A percentile compares a stretch with the other conserved stretches of the same genome.
phyloP scores from a whole-genome alignment of 495 filamentous ascomycete genomes.

The Sordaria brevicollis region DNA sequence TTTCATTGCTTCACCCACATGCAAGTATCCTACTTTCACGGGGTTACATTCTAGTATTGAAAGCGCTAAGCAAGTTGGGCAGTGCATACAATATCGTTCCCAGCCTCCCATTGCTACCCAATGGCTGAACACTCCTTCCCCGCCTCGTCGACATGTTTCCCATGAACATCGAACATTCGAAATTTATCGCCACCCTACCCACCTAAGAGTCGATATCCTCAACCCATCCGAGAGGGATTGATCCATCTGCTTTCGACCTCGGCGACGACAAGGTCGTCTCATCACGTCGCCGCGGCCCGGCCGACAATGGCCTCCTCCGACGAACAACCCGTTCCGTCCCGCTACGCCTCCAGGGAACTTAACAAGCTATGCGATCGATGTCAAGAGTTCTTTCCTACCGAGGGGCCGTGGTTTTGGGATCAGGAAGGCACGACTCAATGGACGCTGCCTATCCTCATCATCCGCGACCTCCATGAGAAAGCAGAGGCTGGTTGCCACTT shows the following conservation, averaged over 20 bases:
- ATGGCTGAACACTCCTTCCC: not conserved
- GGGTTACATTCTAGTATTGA: not conserved
- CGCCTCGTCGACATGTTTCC: too few species aligned
- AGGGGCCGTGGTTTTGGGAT: not conserved
- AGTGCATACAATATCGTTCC: too few species aligned
- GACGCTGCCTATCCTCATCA: not conserved
- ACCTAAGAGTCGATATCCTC: not conserved
- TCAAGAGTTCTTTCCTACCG: not conserved
- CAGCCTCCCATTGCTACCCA: not conserved
- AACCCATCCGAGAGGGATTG: not conserved
- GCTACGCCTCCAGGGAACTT: not conserved
- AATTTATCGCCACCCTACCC: not conserved
- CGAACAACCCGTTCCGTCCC: not conserved
- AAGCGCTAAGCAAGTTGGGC: not conserved
- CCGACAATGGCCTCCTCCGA: not conserved
- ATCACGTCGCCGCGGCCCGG: not conserved
- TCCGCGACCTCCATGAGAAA: not conserved
- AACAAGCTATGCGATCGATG: not conserved
- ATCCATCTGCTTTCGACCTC: not conserved
- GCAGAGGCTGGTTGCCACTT: not conserved
- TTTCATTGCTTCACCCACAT: too few species aligned
- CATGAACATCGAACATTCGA: not conserved
- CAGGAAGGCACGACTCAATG: not conserved
- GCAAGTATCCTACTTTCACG: not conserved
- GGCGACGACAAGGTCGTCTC: not conserved